Base-by-base conservation (phyloP, 495 filamentous ascomycete genomes). In the Trypethelium eluteriae region DNA sequence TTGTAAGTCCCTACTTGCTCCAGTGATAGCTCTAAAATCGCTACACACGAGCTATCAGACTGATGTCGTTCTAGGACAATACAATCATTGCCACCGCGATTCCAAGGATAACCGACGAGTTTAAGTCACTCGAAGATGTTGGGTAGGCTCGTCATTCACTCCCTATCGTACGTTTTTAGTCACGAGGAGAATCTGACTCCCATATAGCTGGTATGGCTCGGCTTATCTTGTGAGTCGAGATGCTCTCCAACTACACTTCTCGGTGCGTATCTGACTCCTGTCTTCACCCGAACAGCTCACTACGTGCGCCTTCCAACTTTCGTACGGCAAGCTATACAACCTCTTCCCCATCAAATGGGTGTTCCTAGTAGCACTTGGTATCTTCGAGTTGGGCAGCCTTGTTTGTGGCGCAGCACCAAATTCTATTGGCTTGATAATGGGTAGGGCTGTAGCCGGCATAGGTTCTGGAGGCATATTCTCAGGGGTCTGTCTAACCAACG, bases 41-140 rank as follows among this genome's bases (percentile, higher is more conserved):
- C 41, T 14, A 44, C 41, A 7, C 41, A 44, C 41, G 41, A 44
- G 25, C 25, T 25, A 25, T 25, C 25, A 25, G 25, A 25, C 25
- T 25, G 25, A 25, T 25, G 25, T 25, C 25, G 25, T 16, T 18
- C 53, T 34, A 71, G 69, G 70, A 72, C 61, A 56, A 62, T 53
- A 69, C 69, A 2, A 72, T 72, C 62, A 69, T 72, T 32, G 69
- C 71, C 2, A 72, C 71, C 10, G 71, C 71, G 6, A 70, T 72
- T 38, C 71, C 71, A 5, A 64, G 44, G 35, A 72, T 72, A 10
- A 70, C 71, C 7, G 71, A 72, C 62, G 67, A 72, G 25, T 72
- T 72, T 53, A 46, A 70, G 46, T 70, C 71, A 2, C 64, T 72
- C 39, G 62, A 70, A 25, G 71, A 72, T 50, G 65, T 72, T n/a